These are phyloP conservation scores for Mycena filopes DNA, from an alignment of 768 basidiomycete genomes.

Conservation along the genomic window DNA sequence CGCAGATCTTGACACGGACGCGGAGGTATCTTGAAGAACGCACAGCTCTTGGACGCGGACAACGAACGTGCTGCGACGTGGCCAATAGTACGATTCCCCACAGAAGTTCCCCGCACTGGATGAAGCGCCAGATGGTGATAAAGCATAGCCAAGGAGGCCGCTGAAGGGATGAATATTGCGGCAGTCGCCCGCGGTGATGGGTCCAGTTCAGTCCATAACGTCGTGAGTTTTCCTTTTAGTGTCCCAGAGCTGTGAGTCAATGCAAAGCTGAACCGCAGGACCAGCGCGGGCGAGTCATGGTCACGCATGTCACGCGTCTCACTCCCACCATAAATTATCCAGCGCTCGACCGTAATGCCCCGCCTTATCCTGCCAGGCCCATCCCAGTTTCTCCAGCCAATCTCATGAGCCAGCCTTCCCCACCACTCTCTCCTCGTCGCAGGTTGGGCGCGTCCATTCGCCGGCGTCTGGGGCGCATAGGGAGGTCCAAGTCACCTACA, in stretches of 20 bases:
- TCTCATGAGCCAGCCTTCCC: constrained; percentile 20
- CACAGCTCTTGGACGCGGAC: constrained; percentile 8
- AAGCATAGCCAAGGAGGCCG: background rate
- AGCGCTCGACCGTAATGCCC: constrained; percentile 21
- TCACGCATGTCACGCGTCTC: constrained; percentile 15
- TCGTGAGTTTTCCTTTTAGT: constrained; percentile 19
- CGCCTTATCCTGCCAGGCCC: constrained; percentile 14
- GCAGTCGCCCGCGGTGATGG: constrained; percentile 14
- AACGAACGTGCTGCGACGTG: constrained; percentile 6
- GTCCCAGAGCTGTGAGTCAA: constrained; percentile 22
- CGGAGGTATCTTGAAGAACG: background rate
- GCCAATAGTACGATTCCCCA: background rate
- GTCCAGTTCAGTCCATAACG: background rate
- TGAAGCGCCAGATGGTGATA: constrained; percentile 8
- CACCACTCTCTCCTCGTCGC: constrained; percentile 20
- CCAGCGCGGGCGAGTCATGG: constrained; percentile 18
- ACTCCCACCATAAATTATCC: constrained; percentile 19
- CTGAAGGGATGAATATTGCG: background rate
- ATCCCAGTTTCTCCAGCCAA: constrained; percentile 27
- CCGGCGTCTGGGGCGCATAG: constrained; percentile 23
- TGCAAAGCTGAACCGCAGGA: constrained; percentile 9
- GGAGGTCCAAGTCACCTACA: constrained; percentile 19
- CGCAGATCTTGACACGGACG: background rate
- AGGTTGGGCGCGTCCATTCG: constrained; percentile 28
- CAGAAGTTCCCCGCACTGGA: constrained; percentile 26